phyloP scores from a whole-genome alignment of 257 asterid species.

The Nicotiana sylvestris region DNA sequence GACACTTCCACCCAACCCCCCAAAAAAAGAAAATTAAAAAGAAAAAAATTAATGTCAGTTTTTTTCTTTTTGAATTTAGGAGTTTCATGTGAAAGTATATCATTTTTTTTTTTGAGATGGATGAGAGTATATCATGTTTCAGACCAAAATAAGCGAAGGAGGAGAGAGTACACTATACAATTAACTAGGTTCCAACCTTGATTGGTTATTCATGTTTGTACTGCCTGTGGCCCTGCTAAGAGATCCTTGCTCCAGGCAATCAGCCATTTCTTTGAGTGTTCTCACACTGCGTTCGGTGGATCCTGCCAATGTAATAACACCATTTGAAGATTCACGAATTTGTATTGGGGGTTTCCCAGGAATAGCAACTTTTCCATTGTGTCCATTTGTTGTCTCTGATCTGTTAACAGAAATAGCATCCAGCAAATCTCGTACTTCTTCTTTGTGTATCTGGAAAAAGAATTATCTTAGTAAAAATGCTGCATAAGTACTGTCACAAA shows the following conservation, averaged over 20 bases:
- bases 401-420: conserved; percentile 51
- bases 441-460: conserved; percentile 80
- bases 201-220: conserved; percentile 95
- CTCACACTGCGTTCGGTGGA: conserved; percentile 82
- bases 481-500: not conserved
- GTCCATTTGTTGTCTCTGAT: conserved; percentile 70
- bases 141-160: not conserved
- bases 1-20: too few relatives aligned
- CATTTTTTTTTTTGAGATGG: not conserved
- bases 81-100: not conserved
- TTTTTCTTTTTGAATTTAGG: not conserved
- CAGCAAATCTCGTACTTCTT: conserved; percentile 93
- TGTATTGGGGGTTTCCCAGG: conserved; percentile 91
- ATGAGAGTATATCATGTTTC: not conserved
- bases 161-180: not conserved
- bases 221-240: conserved; percentile 95
- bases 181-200: conserved; percentile 50
- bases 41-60: not conserved
- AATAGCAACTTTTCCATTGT: conserved; percentile 53
- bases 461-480: conserved; percentile 4
- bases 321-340: conserved; percentile 94
- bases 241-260: conserved; percentile 95
- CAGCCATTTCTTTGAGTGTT: conserved; percentile 90
- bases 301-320: conserved; percentile 98
- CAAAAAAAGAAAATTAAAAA: not conserved